Conservation (phyloP, 2,329 filamentous ascomycete species). For the Claviceps capensis region DNA sequence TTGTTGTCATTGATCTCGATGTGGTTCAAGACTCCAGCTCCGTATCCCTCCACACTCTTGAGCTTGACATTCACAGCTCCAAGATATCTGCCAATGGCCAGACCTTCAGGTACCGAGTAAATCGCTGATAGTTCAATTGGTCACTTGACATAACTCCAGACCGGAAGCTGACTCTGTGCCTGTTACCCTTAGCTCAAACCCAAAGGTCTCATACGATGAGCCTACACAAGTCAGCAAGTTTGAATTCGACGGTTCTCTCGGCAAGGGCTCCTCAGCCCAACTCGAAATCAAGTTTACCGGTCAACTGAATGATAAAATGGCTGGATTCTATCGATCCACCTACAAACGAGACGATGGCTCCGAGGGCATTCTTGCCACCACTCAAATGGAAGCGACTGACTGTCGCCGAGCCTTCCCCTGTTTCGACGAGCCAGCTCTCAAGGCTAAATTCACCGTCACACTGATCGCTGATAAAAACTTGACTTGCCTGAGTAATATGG, state of each 20-base stretch:
- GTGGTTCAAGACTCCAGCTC: slow-evolving; percentile 73
- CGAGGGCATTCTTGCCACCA: slow-evolving; percentile 72
- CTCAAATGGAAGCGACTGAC: slow-evolving; percentile 95
- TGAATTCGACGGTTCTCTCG: slow-evolving; percentile 58
- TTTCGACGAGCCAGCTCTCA: slow-evolving; percentile 90
- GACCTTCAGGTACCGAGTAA: slow-evolving; percentile 26
- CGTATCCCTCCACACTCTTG: slow-evolving; percentile 76
- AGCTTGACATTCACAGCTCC: slow-evolving; percentile 68
- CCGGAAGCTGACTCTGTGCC: background rate
- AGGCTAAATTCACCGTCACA: slow-evolving; percentile 84
- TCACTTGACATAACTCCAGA: background rate
- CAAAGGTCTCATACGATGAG: slow-evolving; percentile 56
- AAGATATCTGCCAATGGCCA: slow-evolving; percentile 30
- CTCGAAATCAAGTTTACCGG: slow-evolving; percentile 52
- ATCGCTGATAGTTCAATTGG: background rate
- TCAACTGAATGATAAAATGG: slow-evolving; percentile 84
- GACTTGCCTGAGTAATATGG: slow-evolving; percentile 95
- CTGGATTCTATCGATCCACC: slow-evolving; percentile 90
- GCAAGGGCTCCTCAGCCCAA: slow-evolving; percentile 63
- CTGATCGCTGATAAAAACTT: slow-evolving; percentile 80
- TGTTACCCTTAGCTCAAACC: slow-evolving; percentile 8
- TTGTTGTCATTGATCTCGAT: slow-evolving; percentile 69
- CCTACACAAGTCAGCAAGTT: slow-evolving; percentile 72
- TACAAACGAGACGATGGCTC: slow-evolving; percentile 74
- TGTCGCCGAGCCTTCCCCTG: slow-evolving; percentile 87